Conservation (phyloP, 805 yeast genomes). For the Ogataea polymorpha region DNA sequence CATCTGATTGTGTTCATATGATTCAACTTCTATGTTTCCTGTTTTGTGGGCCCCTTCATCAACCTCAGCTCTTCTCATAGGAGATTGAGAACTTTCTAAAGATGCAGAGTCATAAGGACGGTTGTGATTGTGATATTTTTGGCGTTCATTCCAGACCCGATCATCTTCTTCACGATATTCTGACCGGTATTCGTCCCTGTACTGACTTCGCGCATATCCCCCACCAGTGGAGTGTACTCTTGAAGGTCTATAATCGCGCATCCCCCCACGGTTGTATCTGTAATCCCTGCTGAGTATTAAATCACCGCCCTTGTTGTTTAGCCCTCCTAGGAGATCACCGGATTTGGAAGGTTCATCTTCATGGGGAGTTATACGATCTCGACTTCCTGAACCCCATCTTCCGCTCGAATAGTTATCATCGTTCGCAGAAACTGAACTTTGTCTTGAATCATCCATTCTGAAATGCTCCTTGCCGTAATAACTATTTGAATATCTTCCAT, state of each 20-base stretch:
- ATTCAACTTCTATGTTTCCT: too few species aligned
- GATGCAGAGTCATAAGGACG: not conserved
- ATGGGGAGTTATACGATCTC: slow-evolving; percentile 13
- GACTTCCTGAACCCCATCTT: slow-evolving; percentile 6
- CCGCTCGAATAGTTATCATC: slow-evolving; percentile 11
- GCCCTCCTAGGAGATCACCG: slow-evolving; percentile 21
- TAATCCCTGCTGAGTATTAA: slow-evolving; percentile 18
- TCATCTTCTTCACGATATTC: slow-evolving; percentile 18
- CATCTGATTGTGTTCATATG: too few species aligned
- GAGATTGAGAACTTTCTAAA: slow-evolving; percentile 4
- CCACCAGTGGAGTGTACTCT: slow-evolving; percentile 6
- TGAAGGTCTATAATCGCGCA: slow-evolving; percentile 17
- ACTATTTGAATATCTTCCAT: slow-evolving; percentile 13
- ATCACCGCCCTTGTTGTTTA: slow-evolving; percentile 23
- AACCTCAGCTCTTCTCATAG: not conserved
- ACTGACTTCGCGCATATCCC: slow-evolving; percentile 14
- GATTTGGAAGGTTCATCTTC: slow-evolving; percentile 19
- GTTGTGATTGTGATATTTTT: not conserved
- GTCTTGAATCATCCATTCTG: slow-evolving; percentile 14
- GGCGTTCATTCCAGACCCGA: slow-evolving; percentile 5
- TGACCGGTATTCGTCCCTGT: slow-evolving; percentile 13
- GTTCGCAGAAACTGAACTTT: slow-evolving; percentile 3
- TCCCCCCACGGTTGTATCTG: slow-evolving; percentile 14
- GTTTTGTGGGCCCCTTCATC: slow-evolving; percentile 2
- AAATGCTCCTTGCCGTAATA: slow-evolving; percentile 21